Evolutionary conservation across 805 yeast species (phyloP).

Genomic region (Saccharomyces eubayanus): DNA sequence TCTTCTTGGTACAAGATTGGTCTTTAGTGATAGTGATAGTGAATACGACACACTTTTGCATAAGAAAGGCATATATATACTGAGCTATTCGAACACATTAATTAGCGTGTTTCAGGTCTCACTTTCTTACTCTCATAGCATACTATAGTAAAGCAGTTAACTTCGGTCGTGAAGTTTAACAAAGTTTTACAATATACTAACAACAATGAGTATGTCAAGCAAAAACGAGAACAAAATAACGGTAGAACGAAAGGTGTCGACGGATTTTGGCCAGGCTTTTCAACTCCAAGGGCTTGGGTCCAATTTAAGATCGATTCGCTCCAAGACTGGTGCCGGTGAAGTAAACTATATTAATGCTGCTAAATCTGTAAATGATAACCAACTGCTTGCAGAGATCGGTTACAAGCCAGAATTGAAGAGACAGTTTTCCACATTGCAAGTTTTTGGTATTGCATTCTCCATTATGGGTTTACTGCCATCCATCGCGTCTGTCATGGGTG

Average conservation of each 20-base stretch:
- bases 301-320: conserved; percentile 7
- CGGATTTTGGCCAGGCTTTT: not conserved
- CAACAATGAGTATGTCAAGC: not conserved
- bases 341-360: conserved; percentile 21
- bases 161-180: not conserved
- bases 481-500: conserved; percentile 46
- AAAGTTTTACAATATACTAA: not conserved
- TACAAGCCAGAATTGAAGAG: conserved; percentile 62
- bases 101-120: not conserved
- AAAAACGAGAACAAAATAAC: not conserved
- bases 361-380: conserved; percentile 14
- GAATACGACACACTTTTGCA: not conserved
- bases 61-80: not conserved
- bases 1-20: not conserved
- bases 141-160: not conserved
- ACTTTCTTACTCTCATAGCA: not conserved
- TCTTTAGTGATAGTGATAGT: not conserved
- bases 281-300: not conserved
- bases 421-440: conserved; percentile 51
- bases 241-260: not conserved
- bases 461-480: conserved; percentile 67
- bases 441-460: conserved; percentile 63
- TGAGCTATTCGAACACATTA: not conserved
- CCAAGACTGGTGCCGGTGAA: conserved; percentile 20
- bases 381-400: conserved; percentile 40